Evolutionary conservation across 2,329 filamentous ascomycete genomes (phyloP), one percentile per base, ranked within the genome.

Genomic region (Sporothrix pallida): DNA sequence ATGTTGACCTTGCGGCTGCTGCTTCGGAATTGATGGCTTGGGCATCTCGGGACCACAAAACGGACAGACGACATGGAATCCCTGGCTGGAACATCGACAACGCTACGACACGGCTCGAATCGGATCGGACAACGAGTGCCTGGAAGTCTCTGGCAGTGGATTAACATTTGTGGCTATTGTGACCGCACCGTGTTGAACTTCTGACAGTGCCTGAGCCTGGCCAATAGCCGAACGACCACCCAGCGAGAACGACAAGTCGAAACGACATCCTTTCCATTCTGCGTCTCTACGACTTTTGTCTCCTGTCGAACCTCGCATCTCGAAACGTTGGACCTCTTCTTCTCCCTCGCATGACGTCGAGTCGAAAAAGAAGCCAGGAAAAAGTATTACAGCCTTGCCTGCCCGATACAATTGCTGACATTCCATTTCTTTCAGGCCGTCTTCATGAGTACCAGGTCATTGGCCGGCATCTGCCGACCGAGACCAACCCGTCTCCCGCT

Each of bases 391-490:
- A 5, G 17, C 17, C 15, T 10, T 10, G 10, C 7, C 13, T 8
- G n/a, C 26, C 2, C 3, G 50, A 63, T n/a, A 44, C 50, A 50
- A 50, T 31, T 50, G 70, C 78, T 78, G 75, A 78, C 78, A 75
- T 73, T 76, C 74, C 58, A 72, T 73, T 65, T 67, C 67, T 73
- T 86, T 7, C 31, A 99, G 96, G 95, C 94, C 96, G 96, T 91
- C 95, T 99, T 89, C 93, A 94, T 86, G 96, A 99, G 92, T 99
- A 97, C 91, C 96, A 98, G 92, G 95, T 99, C 89, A 97, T 99
- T 85, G 96, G 97, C 89, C 95, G 97, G 87, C 95, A 98, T 88
- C 87, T 99, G 92, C 96, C 96, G 87, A 93, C 92, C 83, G 96
- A 99, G 89, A 89, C 92, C 85, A 97, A 97, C 90, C 94, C 95